Evolutionary conservation across 257 asterid genomes (phyloP).

Genomic region (Paraleonurus japonicus): DNA sequence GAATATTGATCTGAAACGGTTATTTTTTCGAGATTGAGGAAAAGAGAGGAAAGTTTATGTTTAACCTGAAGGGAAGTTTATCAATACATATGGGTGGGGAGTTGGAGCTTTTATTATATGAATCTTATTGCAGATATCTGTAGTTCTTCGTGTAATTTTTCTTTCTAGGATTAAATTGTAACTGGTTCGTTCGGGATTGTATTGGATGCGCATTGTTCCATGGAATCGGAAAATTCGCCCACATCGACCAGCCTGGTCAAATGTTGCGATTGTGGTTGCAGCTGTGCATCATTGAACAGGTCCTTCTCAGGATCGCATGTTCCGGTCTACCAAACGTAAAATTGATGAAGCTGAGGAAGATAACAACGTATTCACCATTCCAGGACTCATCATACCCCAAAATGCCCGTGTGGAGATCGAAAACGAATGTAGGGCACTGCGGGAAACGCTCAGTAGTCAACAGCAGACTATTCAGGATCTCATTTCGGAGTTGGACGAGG

Average conservation of each 20-base stretch:
- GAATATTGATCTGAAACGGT: slow-evolving; percentile 32
- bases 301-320: slow-evolving; percentile 50
- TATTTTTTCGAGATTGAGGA: slow-evolving; percentile 31
- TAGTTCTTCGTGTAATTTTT: slow-evolving; percentile 21
- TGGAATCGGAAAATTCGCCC: slow-evolving; percentile 55
- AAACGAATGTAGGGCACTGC: slow-evolving; percentile 74
- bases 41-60: slow-evolving; percentile 30
- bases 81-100: slow-evolving; percentile 42
- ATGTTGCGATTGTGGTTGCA: slow-evolving; percentile 82
- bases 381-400: slow-evolving; percentile 51
- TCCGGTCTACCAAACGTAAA: slow-evolving; percentile 81
- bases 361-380: slow-evolving; percentile 39
- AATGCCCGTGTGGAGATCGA: slow-evolving; percentile 77
- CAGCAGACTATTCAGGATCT: slow-evolving; percentile 80
- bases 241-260: slow-evolving; percentile 39
- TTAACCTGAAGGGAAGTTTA: slow-evolving; percentile 24
- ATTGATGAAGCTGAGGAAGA: slow-evolving; percentile 54
- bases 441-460: slow-evolving; percentile 75
- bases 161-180: slow-evolving; percentile 23
- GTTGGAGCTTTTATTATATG: slow-evolving; percentile 36
- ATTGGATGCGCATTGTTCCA: slow-evolving; percentile 42
- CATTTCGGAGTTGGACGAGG: slow-evolving; percentile 83
- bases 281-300: slow-evolving; percentile 45
- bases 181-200: slow-evolving; percentile 29
- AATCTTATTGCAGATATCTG: slow-evolving; percentile 6